Conservation (phyloP, 306 rosid species). For the Trifolium dubium region DNA sequence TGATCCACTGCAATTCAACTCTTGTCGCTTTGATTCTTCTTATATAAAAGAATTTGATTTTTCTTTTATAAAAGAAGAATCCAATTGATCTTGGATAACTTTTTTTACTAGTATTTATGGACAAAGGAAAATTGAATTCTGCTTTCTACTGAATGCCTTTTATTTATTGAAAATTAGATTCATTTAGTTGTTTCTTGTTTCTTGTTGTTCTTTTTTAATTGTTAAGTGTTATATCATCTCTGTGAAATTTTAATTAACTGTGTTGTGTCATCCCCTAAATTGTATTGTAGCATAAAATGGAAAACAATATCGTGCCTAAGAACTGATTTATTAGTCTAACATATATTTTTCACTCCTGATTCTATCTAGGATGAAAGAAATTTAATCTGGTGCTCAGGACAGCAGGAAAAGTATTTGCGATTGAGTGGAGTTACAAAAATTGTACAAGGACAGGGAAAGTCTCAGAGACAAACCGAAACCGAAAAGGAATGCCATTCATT, state of each 20-base stretch:
- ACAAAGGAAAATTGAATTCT: background rate
- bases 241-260: too few species aligned
- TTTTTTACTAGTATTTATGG: background rate
- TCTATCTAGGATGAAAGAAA: constrained; percentile 78
- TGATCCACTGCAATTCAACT: background rate
- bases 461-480: constrained; percentile 60
- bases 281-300: too few species aligned
- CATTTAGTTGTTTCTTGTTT: too few species aligned
- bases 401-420: constrained; percentile 74
- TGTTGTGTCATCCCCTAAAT: too few species aligned
- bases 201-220: background rate
- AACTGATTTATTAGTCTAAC: too few species aligned
- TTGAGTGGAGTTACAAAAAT: constrained; percentile 64
- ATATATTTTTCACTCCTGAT: constrained; percentile 31
- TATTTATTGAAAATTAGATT: background rate
- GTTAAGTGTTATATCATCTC: too few species aligned
- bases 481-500: constrained; percentile 73
- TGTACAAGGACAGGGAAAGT: constrained; percentile 68
- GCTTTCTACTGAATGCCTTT: background rate
- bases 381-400: constrained; percentile 82
- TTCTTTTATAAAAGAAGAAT: background rate
- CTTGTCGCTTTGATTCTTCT: background rate
- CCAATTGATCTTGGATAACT: background rate
- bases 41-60: background rate
- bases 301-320: too few species aligned